A percentile compares a stretch with the other conserved stretches of the same genome.
These are phyloP conservation scores for Dryadomyces quercivorus DNA, from an alignment of 2,329 filamentous ascomycete species.

Conservation along the genomic window DNA sequence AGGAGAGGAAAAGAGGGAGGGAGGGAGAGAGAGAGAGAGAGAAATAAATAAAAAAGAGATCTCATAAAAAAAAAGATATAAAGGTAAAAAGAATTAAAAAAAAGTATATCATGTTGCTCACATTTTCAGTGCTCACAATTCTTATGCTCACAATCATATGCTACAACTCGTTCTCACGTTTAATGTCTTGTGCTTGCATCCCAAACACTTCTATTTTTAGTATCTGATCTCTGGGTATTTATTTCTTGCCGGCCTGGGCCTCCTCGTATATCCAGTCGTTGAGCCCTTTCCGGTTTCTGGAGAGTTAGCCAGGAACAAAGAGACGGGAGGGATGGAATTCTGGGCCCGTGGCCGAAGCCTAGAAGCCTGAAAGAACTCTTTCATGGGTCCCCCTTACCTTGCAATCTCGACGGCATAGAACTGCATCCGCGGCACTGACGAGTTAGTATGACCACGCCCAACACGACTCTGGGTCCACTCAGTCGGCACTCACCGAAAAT, in stretches of 20 bases:
- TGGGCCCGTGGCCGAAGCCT: no score
- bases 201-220: no score
- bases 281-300: slow-evolving; percentile 72
- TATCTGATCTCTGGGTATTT: not conserved
- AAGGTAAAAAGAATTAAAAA: not conserved
- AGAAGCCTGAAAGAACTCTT: no score
- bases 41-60: not conserved
- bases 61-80: not conserved
- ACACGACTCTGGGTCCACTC: no score
- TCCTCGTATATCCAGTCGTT: slow-evolving; percentile 98
- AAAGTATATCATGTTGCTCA: no score
- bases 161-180: no score
- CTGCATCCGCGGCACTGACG: slow-evolving; percentile 40
- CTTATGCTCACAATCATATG: no score
- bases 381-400: slow-evolving; percentile 28
- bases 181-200: no score
- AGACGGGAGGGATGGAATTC: no score
- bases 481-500: slow-evolving; percentile 63
- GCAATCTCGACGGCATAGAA: slow-evolving; percentile 43
- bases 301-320: slow-evolving; percentile 39
- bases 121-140: no score
- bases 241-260: slow-evolving; percentile 39
- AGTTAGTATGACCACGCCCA: slow-evolving; percentile 6
- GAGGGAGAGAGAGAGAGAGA: not conserved
- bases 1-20: not conserved